A percentile compares a stretch with the other conserved stretches of the same genome.
These are phyloP conservation scores for Stramenopiles sp. DNA, from an alignment of 352 stramenopile species.

Conservation along the genomic window DNA sequence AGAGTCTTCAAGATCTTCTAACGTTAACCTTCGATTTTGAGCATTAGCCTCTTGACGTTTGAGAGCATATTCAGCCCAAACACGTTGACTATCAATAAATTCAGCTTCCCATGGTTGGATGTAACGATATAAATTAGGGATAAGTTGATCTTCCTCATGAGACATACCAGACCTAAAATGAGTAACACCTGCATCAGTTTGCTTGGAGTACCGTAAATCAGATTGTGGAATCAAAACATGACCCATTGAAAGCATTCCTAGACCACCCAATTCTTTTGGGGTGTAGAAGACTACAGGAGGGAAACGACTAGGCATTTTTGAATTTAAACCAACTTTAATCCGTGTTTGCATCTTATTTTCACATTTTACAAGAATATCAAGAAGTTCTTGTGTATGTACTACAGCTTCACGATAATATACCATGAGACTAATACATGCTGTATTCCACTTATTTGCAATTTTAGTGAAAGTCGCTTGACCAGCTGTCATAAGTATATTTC, in stretches of 20 bases:
- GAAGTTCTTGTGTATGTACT: slow-evolving; percentile 92
- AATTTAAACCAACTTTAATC: slow-evolving; percentile 99
- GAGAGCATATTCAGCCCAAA: slow-evolving; percentile 96
- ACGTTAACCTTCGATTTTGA: slow-evolving; percentile 84
- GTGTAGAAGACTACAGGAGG: slow-evolving; percentile 98
- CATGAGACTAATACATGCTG: slow-evolving; percentile 59
- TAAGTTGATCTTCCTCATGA: slow-evolving; percentile 91
- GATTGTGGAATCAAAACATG: slow-evolving; percentile 96
- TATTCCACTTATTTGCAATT: slow-evolving; percentile 98
- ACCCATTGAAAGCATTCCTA: slow-evolving; percentile 97
- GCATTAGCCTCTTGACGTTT: slow-evolving; percentile 95
- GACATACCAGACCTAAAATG: slow-evolving; percentile 80
- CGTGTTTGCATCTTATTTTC: slow-evolving; percentile 99
- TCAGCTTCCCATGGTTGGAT: slow-evolving; percentile 89
- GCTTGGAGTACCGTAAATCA: slow-evolving; percentile 92
- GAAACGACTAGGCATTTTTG: slow-evolving; percentile 95
- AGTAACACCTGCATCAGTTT: slow-evolving; percentile 92
- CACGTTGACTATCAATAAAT: slow-evolving; percentile 92
- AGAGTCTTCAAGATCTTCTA: slow-evolving; percentile 96
- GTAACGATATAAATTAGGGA: slow-evolving; percentile 97
- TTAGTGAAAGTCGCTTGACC: slow-evolving; percentile 98
- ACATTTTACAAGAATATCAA: slow-evolving; percentile 97
- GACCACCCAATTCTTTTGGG: slow-evolving; percentile 88
- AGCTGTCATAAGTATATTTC: slow-evolving; percentile 95
- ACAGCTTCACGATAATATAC: slow-evolving; percentile 97